Base-by-base conservation (phyloP, 2,329 filamentous ascomycete species). In the Colletotrichum higginsianum region DNA sequence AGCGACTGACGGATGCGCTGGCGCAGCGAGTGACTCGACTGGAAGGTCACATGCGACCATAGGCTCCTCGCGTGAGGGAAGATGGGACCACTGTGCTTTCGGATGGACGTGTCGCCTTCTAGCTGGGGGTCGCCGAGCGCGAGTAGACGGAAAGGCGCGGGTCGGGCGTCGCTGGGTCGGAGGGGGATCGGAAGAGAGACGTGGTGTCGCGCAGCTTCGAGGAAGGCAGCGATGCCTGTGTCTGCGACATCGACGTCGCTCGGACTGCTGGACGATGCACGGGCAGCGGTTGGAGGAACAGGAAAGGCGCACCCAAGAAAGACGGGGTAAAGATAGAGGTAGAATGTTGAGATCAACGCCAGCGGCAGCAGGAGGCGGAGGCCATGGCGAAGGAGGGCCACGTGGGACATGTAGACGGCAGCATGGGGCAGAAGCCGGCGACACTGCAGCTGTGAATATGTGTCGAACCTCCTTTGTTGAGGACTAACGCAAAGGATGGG, bases 71-170 rank as follows among this genome's bases (percentile, higher is more conserved):
- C 76, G 75, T 91, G 88, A 1, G 89, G 88, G 61, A 91, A 88
- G 1, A 84, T 80, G 56, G 86, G 84, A 47, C 87, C 81, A 74
- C 87, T 84, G 46, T 85, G 83, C 64, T 86, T 87, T 18, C 92
- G 93, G 35, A 98, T 91, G 8, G 94, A 95, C 2, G 93, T 94
- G 79, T 98, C 94, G 76, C 96, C 96, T 83, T 98, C 96, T 65
- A 98, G 89, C 81, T 98, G 96, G 6, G 96, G 96, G 80, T 98
- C 96, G 72, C 93, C 96, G 26, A 98, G 89, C 1, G 95, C 91
- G 16, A 98, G 91, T 3, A 98, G 89, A 69, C 96, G 90, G 78
- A 98, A 98, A 0, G 95, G 94, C 4, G 94, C 94, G 12, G 42
- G 80, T 75, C 66, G 74, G 77, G 55, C 71, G 76, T 76, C 76